phyloP scores from a whole-genome alignment of 345 rosid species.

The Durio zibethinus region DNA sequence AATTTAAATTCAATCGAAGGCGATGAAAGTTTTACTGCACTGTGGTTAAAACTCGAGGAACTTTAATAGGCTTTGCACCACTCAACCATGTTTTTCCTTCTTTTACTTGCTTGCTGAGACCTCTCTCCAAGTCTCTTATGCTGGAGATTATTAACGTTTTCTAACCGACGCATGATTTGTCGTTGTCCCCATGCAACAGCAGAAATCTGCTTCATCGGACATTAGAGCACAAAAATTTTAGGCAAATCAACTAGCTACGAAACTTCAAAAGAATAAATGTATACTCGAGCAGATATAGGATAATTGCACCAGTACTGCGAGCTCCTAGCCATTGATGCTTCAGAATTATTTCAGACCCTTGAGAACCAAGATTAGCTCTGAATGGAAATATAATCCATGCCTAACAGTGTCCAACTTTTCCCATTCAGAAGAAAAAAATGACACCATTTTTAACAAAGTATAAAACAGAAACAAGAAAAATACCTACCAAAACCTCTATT shows the following conservation, averaged over 20 bases:
- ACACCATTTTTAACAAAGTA: not conserved
- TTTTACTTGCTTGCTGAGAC: slow-evolving; percentile 34
- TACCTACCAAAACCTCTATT: slow-evolving; percentile 13
- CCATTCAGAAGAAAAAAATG: not conserved
- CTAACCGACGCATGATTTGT: slow-evolving; percentile 72
- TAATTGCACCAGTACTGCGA: not conserved
- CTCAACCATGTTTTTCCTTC: slow-evolving; percentile 28
- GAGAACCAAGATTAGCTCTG: not conserved
- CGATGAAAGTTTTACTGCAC: too few relatives aligned
- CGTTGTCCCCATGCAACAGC: slow-evolving; percentile 63
- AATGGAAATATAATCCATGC: not conserved
- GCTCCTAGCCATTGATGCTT: not conserved
- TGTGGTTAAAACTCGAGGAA: slow-evolving; percentile 51
- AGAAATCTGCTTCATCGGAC: slow-evolving; percentile 50
- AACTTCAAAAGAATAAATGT: not conserved
- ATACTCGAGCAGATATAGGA: not conserved
- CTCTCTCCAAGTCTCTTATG: slow-evolving; percentile 44
- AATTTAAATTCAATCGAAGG: too few relatives aligned
- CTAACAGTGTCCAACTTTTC: not conserved
- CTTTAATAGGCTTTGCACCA: slow-evolving; percentile 36
- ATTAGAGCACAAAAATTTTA: slow-evolving; percentile 12
- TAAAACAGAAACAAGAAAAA: slow-evolving; percentile 11
- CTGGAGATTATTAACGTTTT: slow-evolving; percentile 58
- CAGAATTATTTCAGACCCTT: not conserved
- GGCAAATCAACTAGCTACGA: not conserved